These are phyloP conservation scores for Chaetomidium leptoderma DNA, from an alignment of 495 filamentous ascomycete species.

Conservation along the genomic window DNA sequence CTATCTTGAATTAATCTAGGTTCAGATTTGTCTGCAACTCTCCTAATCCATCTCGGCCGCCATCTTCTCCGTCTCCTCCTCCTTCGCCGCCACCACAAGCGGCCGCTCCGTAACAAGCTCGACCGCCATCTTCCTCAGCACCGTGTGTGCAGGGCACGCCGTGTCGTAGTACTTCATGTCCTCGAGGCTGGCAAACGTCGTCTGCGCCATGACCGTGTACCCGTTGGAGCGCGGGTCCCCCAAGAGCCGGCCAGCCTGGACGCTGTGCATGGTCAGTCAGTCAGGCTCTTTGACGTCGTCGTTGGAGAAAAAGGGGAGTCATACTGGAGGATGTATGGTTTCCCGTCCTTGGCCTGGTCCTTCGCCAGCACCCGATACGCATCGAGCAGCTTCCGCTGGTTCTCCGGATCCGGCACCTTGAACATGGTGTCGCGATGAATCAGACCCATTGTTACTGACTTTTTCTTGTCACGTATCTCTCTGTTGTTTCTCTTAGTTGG, in stretches of 20 bases:
- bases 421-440: constrained; percentile 38
- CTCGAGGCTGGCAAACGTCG: constrained; percentile 56
- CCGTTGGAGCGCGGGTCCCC: constrained; percentile 57
- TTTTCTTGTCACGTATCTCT: not conserved
- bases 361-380: constrained; percentile 27
- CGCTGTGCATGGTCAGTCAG: constrained; percentile 15
- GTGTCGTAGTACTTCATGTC: constrained; percentile 70
- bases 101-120: constrained; percentile 41
- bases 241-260: constrained; percentile 43
- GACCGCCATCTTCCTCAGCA: constrained; percentile 49
- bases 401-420: constrained; percentile 32
- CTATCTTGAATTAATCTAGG: not conserved
- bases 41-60: not conserved
- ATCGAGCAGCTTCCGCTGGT: constrained; percentile 33
- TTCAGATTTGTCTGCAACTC: not conserved
- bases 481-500: no score
- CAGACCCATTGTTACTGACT: not conserved
- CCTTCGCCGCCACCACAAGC: constrained; percentile 49
- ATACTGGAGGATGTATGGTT: constrained; percentile 58
- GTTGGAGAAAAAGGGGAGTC: not conserved
- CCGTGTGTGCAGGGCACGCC: constrained; percentile 58
- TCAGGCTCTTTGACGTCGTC: not conserved
- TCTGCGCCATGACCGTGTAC: constrained; percentile 57
- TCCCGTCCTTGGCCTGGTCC: constrained; percentile 44
- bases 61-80: not conserved